phyloP scores from a whole-genome alignment of 2,329 filamentous ascomycete genomes.

The Xylaria digitata region DNA sequence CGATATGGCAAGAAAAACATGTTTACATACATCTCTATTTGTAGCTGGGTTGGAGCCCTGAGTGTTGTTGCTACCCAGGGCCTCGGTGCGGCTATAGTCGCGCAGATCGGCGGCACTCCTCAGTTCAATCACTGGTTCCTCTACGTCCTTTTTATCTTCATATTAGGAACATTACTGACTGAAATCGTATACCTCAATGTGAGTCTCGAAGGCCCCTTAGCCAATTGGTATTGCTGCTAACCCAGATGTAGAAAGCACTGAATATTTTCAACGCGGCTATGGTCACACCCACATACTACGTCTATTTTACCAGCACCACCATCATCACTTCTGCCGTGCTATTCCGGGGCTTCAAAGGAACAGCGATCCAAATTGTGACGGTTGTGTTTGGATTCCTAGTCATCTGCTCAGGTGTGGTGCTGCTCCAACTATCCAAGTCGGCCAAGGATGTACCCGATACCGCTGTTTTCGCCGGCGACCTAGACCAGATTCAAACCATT shows the following conservation, averaged over 20 bases:
- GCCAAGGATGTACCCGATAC: constrained; percentile 96
- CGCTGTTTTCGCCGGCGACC: constrained; percentile 89
- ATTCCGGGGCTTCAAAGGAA: constrained; percentile 94
- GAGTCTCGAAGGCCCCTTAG: constrained; percentile 57
- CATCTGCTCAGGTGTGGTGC: constrained; percentile 91
- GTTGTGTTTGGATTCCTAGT: constrained; percentile 93
- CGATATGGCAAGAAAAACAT: constrained; percentile 96
- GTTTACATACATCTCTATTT: constrained; percentile 97
- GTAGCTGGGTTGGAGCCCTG: constrained; percentile 91
- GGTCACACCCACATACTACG: constrained; percentile 98
- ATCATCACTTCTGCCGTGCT: constrained; percentile 93
- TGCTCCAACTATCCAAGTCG: constrained; percentile 96
- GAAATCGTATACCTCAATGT: constrained; percentile 98
- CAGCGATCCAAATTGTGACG: constrained; percentile 80
- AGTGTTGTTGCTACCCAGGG: constrained; percentile 97
- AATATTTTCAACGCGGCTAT: constrained; percentile 97
- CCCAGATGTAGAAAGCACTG: constrained; percentile 84
- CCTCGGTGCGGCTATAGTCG: constrained; percentile 88
- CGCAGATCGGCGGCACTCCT: constrained; percentile 80
- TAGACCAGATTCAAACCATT: constrained; percentile 95
- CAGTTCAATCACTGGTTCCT: constrained; percentile 99
- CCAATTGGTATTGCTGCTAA: constrained; percentile 48
- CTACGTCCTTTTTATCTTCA: constrained; percentile 91
- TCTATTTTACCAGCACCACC: constrained; percentile 95
- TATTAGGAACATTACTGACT: constrained; percentile 86